phyloP scores from a whole-genome alignment of 352 stramenopile species.

The Globisporangium parvum region DNA sequence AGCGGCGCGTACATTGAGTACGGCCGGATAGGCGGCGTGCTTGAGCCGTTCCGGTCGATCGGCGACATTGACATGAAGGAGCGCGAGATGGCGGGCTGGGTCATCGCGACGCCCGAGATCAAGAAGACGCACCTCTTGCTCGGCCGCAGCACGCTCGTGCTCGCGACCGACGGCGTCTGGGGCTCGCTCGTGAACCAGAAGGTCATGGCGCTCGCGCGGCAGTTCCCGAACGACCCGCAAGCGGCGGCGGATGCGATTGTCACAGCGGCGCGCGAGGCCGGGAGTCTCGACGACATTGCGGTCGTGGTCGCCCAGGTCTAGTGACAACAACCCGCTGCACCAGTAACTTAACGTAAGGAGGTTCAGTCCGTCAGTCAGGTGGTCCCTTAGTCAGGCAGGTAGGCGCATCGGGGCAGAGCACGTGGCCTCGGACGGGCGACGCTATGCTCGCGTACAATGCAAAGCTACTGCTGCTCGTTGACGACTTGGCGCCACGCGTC shows the following conservation, averaged over 20 bases:
- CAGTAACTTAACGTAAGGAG: not conserved
- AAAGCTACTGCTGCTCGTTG: not conserved
- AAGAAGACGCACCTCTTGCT: conserved; percentile 34
- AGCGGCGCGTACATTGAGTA: conserved; percentile 68
- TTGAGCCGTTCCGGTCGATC: conserved; percentile 81
- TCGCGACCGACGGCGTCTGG: conserved; percentile 78
- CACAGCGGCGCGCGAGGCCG: conserved; percentile 34
- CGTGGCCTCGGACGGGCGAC: too few relatives aligned
- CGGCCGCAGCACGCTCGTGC: conserved; percentile 40
- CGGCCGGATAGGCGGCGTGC: conserved; percentile 61
- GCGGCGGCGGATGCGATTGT: conserved; percentile 47
- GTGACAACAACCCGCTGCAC: too few relatives aligned
- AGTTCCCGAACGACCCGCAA: conserved; percentile 24
- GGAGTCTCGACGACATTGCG: conserved; percentile 64
- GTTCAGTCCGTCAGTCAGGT: not conserved
- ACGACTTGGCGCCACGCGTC: conserved; percentile 29
- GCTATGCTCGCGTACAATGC: not conserved
- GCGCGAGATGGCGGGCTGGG: conserved; percentile 62
- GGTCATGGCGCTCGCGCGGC: conserved; percentile 36
- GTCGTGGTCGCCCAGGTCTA: conserved; percentile 50
- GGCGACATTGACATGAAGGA: conserved; percentile 83
- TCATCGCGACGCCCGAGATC: conserved; percentile 69
- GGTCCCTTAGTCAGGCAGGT: too few relatives aligned
- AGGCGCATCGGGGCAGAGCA: too few relatives aligned
- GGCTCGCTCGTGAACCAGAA: conserved; percentile 55